Percentiles rank a stretch among this genome's conserved stretches.
These are phyloP conservation scores for Colletotrichum spinosum DNA, from an alignment of 2,329 filamentous ascomycete genomes.

Conservation along the genomic window DNA sequence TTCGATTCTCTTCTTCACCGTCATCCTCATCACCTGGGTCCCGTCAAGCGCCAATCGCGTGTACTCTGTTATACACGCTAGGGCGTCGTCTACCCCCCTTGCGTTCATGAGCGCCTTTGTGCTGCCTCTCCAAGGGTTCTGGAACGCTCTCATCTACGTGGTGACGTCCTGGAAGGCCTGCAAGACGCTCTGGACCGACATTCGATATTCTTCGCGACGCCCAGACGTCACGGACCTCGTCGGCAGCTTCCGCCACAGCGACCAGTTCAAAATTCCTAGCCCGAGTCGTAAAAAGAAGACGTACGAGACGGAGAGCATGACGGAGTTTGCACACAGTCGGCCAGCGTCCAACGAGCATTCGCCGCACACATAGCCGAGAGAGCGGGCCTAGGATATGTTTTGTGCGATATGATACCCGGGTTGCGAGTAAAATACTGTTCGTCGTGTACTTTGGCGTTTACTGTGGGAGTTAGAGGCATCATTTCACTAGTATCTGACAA, in stretches of 20 bases:
- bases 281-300: constrained; percentile 44
- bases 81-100: constrained; percentile 66
- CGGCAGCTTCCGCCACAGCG: constrained; percentile 41
- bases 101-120: constrained; percentile 80
- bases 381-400: constrained; percentile 1
- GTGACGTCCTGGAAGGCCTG: constrained; percentile 76
- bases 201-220: constrained; percentile 44
- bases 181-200: constrained; percentile 57
- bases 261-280: constrained; percentile 47
- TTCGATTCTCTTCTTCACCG: constrained; percentile 77
- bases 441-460: background rate
- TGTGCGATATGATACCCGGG: constrained; percentile 26
- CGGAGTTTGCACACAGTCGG: constrained; percentile 57
- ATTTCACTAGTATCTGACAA: too few relatives aligned
- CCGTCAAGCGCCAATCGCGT: constrained; percentile 83
- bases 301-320: constrained; percentile 64
- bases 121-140: constrained; percentile 84
- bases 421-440: background rate
- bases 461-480: too few relatives aligned
- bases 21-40: constrained; percentile 80
- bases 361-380: background rate
- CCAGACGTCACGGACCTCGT: constrained; percentile 50
- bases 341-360: constrained; percentile 49
- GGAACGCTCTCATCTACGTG: constrained; percentile 84
- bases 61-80: constrained; percentile 72